These are phyloP conservation scores for Globisporangium spiculum DNA, from an alignment of 352 stramenopile genomes.

Conservation along the genomic window DNA sequence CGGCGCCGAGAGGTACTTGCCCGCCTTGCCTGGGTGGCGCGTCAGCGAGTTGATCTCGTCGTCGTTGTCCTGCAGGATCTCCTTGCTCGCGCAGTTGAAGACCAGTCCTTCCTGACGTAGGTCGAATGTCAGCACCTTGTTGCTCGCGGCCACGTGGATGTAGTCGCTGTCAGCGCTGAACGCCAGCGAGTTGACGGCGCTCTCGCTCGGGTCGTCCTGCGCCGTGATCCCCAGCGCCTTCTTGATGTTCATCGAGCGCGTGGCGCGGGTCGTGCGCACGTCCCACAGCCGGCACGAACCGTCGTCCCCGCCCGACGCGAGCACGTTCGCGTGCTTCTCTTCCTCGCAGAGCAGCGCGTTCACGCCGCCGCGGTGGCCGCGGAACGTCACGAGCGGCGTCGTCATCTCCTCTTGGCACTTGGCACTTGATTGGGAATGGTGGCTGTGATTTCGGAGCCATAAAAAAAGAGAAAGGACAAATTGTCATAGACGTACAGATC, in stretches of 20 bases:
- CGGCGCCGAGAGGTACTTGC: constrained; percentile 56
- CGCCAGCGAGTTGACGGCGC: constrained; percentile 64
- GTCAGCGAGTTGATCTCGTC: constrained; percentile 71
- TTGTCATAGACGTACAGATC: too few relatives aligned
- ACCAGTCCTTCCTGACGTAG: constrained; percentile 56
- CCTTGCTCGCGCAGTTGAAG: constrained; percentile 45
- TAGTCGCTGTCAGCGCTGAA: constrained; percentile 43
- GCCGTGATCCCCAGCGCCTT: constrained; percentile 39
- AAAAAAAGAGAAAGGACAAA: too few relatives aligned
- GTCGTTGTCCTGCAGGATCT: constrained; percentile 57
- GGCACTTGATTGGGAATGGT: too few relatives aligned
- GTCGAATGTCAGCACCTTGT: constrained; percentile 70
- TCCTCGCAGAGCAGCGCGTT: constrained; percentile 65
- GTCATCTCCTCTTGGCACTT: constrained; percentile 6
- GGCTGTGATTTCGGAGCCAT: too few relatives aligned
- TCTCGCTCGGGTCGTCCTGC: constrained; percentile 28
- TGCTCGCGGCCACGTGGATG: constrained; percentile 57
- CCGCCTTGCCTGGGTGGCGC: constrained; percentile 42
- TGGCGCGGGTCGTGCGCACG: constrained; percentile 49
- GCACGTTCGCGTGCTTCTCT: constrained; percentile 37
- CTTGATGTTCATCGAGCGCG: constrained; percentile 63
- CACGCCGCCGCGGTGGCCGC: constrained; percentile 55
- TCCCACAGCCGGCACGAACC: constrained; percentile 72
- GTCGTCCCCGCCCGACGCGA: constrained; percentile 70
- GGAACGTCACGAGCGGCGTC: constrained; percentile 39